Conservation (phyloP, 1,284 basidiomycete species). For the Boletus hoseneyae region DNA sequence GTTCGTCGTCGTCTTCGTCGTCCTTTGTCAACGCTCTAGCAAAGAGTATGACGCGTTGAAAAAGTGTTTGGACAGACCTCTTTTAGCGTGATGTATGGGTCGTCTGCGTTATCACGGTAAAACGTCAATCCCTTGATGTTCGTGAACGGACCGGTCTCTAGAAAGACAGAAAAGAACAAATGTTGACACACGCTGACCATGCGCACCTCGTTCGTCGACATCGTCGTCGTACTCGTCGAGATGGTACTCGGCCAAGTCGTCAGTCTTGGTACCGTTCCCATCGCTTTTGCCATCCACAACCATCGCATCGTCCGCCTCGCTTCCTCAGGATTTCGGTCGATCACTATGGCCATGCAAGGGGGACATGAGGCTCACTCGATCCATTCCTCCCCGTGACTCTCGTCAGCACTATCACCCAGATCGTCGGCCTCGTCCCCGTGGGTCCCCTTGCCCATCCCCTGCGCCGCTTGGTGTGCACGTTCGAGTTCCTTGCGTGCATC, state of each 20-base stretch:
- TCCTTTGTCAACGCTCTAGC: constrained; percentile 25
- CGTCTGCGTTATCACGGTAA: constrained; percentile 89
- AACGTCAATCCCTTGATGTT: constrained; percentile 95
- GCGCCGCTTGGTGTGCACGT: constrained; percentile 75
- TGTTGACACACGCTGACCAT: background rate
- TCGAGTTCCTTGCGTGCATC: constrained; percentile 86
- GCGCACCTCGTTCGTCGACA: constrained; percentile 50
- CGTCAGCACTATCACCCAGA: constrained; percentile 42
- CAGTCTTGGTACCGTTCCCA: constrained; percentile 42
- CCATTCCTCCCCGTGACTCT: constrained; percentile 63
- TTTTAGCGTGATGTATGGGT: constrained; percentile 97
- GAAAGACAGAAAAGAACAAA: background rate
- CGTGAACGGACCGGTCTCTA: constrained; percentile 86
- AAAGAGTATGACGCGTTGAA: background rate
- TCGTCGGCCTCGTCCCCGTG: constrained; percentile 63
- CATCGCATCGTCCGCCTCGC: constrained; percentile 57
- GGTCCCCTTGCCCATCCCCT: constrained; percentile 61
- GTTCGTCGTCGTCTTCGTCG: constrained; percentile 74
- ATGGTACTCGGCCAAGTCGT: constrained; percentile 89
- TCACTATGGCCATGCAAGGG: constrained; percentile 17
- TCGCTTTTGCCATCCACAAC: constrained; percentile 56
- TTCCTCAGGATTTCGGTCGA: constrained; percentile 40
- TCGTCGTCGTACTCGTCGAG: constrained; percentile 93
- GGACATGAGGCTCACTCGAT: constrained; percentile 68
- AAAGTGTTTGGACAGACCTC: constrained; percentile 52